Base-by-base conservation (phyloP, 2,329 filamentous ascomycete species). In the Monosporascus sp. region DNA sequence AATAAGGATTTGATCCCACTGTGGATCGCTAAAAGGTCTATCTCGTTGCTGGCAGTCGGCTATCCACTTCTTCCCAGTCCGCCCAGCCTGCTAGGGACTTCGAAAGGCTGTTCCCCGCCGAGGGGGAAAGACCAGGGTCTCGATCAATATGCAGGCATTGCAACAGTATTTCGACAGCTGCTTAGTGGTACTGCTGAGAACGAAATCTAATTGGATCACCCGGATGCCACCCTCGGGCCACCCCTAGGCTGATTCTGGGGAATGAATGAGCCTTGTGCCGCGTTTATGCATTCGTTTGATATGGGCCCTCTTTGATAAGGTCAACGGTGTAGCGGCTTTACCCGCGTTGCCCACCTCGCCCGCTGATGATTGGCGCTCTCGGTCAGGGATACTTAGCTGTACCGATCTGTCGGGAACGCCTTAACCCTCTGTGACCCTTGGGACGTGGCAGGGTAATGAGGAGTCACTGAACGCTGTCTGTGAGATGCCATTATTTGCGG, bases 61-160 rank as follows among this genome's bases (percentile, higher is more conserved):
- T 24, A 20, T 43, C 19, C 5, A 14, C n/a, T 5, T 16, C n/a
- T 9, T 20, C 19, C 40, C 22, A 20, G 40, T 43, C 40, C 14
- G 40, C 19, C 17, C 40, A 43, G 19, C 9, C 27, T 11, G 27
- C 27, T 31, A 35, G 31, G 31, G 11, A 35, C 11, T 35, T 35
- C 31, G 31, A 35, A 35, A 35, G 11, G 9, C 11, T 14, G 31
- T 35, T 35, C 31, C 31, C 9, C 4, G 11, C 31, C 5, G 31
- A 35, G 9, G 9, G 9, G 14, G 31, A 35, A 14, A 14, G 31
- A 35, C 5, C 11, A 14, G 40, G 40, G 40, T 49, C 50, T 48
- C 44, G 49, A 57, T 58, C 54, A 37, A 38, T 44, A 45, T 19
- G 49, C 44, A 51, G 51, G 24, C n/a, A 50, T 57, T 20, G 7